Evolutionary conservation across 2,329 filamentous ascomycete genomes (phyloP).

Genomic region (Ophiocordyceps unilateralis): DNA sequence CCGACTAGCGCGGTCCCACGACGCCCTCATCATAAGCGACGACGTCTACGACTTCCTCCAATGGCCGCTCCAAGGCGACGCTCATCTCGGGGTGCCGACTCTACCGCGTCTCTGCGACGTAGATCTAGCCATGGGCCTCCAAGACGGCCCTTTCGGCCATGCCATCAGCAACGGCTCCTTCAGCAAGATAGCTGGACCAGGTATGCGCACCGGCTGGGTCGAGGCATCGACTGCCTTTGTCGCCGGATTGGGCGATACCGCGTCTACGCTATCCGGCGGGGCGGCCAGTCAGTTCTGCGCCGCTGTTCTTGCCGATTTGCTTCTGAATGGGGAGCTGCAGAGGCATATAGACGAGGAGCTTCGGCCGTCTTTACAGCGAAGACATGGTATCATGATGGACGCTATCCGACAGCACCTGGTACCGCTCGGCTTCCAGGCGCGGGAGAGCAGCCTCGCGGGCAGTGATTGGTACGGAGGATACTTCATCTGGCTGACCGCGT

Average conservation of each 20-base stretch:
- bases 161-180: conserved; percentile 77
- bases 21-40: conserved; percentile 73
- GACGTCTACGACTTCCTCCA: conserved; percentile 92
- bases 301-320: conserved; percentile 29
- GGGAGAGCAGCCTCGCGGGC: conserved; percentile 27
- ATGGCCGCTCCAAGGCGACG: conserved; percentile 39
- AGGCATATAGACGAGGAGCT: conserved; percentile 23
- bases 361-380: conserved; percentile 25
- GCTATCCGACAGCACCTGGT: conserved; percentile 42
- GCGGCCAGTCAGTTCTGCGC: conserved; percentile 38
- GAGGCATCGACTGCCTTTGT: conserved; percentile 46
- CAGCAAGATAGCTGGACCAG: conserved; percentile 72
- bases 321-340: conserved; percentile 25
- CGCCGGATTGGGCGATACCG: conserved; percentile 33
- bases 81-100: conserved; percentile 18
- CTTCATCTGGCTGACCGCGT: conserved; percentile 74
- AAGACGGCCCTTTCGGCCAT: conserved; percentile 52
- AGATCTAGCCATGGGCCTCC: conserved; percentile 46
- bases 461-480: conserved; percentile 55
- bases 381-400: conserved; percentile 33
- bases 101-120: conserved; percentile 67
- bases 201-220: conserved; percentile 73
- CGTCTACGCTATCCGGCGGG: conserved; percentile 37
- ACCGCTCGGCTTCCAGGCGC: too few species aligned
- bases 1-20: conserved; percentile 55